A percentile compares a stretch with the other conserved stretches of the same genome.
Conservation (phyloP, 257 asterid species). For the Striga asiatica region DNA sequence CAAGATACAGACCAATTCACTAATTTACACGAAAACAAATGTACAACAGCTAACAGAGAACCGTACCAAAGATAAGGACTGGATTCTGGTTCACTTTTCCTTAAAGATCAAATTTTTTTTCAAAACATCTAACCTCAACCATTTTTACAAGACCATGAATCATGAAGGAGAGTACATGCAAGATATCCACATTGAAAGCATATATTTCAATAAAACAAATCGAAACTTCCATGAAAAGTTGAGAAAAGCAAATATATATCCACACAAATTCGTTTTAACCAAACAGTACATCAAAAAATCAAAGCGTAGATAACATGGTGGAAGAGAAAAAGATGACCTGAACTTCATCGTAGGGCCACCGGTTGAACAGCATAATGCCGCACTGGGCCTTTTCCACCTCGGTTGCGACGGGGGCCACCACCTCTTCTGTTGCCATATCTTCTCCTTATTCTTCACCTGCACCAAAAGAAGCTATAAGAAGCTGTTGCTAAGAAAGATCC, state of each 20-base stretch:
- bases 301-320: background rate
- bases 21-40: no score
- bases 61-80: no score
- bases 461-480: background rate
- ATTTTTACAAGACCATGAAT: background rate
- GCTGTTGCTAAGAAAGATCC: background rate
- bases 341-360: constrained; percentile 60
- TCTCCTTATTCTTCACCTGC: constrained; percentile 19
- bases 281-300: background rate
- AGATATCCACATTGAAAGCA: background rate
- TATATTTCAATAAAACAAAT: background rate
- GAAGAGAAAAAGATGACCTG: constrained; percentile 24
- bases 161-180: no score
- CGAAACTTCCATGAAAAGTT: background rate
- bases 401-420: constrained; percentile 3
- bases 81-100: background rate
- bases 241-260: background rate
- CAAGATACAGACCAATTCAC: no score
- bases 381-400: constrained; percentile 25
- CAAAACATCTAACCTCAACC: background rate
- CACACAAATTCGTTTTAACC: no score
- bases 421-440: constrained; percentile 24
- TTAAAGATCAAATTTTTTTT: background rate
- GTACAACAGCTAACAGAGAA: no score
- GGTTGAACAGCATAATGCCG: constrained; percentile 53